A percentile compares a stretch with the other conserved stretches of the same genome.
phyloP scores from a whole-genome alignment of 2,329 filamentous ascomycete species.

The Cercospora sp. region DNA sequence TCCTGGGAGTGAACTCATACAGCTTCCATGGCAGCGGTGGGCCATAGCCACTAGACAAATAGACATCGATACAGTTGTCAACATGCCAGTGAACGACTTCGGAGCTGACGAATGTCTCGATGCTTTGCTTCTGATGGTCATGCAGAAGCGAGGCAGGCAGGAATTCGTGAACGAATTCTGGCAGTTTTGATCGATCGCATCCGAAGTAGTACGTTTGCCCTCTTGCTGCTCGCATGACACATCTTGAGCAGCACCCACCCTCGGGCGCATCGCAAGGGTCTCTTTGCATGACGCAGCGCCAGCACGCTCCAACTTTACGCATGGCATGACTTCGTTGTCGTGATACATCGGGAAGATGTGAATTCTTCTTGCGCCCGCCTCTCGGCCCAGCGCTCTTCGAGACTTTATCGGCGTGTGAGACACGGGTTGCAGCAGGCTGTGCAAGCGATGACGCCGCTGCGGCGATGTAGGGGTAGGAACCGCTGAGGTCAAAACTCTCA shows the following conservation, averaged over 20 bases:
- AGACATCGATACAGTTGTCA: slow-evolving; percentile 43
- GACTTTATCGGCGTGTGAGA: slow-evolving; percentile 14
- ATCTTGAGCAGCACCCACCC: slow-evolving; percentile 34
- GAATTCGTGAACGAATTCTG: slow-evolving; percentile 47
- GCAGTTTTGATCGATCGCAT: slow-evolving; percentile 49
- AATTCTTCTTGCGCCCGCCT: slow-evolving; percentile 41
- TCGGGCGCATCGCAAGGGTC: slow-evolving; percentile 43
- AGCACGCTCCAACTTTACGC: slow-evolving; percentile 50
- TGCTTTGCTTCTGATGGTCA: slow-evolving; percentile 44
- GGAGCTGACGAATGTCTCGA: slow-evolving; percentile 43
- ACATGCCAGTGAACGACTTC: slow-evolving; percentile 40
- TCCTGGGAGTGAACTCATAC: slow-evolving; percentile 49
- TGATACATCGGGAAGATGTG: slow-evolving; percentile 40
- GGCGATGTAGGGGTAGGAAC: slow-evolving; percentile 11
- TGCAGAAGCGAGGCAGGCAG: slow-evolving; percentile 37
- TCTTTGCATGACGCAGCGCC: slow-evolving; percentile 51
- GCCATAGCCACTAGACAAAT: slow-evolving; percentile 46
- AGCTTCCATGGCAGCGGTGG: slow-evolving; percentile 48
- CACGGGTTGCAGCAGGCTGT: not conserved
- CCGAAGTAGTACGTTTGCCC: slow-evolving; percentile 44
- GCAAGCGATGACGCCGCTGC: slow-evolving; percentile 11
- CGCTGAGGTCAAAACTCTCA: slow-evolving; percentile 1
- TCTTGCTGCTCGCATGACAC: slow-evolving; percentile 40
- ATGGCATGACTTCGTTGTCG: slow-evolving; percentile 46
- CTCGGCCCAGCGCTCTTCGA: slow-evolving; percentile 19